Evolutionary conservation across 805 yeast genomes (phyloP).

Genomic region (Myxozyma lipomycoides): DNA sequence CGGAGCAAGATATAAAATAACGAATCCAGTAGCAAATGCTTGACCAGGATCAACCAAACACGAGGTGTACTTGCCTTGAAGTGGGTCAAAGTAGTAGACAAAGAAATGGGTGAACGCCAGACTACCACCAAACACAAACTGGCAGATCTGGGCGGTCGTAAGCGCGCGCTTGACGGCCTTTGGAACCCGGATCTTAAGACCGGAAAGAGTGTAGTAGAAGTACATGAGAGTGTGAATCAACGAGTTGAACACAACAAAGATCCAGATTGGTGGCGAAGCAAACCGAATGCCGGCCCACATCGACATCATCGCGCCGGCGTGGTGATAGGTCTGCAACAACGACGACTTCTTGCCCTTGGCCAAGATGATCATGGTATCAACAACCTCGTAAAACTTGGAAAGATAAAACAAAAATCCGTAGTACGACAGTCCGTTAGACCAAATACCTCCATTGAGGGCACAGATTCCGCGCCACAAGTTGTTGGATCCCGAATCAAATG

Average conservation of each 20-base stretch:
- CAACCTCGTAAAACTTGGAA: conserved; percentile 66
- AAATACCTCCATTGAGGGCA: conserved; percentile 56
- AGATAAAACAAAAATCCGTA: conserved; percentile 66
- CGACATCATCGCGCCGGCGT: conserved; percentile 74
- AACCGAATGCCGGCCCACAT: conserved; percentile 77
- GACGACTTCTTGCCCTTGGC: conserved; percentile 65
- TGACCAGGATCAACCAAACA: conserved; percentile 59
- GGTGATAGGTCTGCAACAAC: conserved; percentile 68
- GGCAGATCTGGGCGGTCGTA: conserved; percentile 65
- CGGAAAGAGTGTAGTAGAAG: conserved; percentile 59
- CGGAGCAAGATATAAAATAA: conserved; percentile 63
- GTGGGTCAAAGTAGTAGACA: conserved; percentile 53
- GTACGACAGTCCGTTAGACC: conserved; percentile 51
- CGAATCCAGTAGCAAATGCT: conserved; percentile 58
- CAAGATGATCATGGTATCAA: conserved; percentile 64
- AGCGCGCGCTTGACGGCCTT: conserved; percentile 52
- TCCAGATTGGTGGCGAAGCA: conserved; percentile 74
- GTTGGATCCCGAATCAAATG: conserved; percentile 38
- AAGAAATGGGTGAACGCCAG: conserved; percentile 63
- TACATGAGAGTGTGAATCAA: conserved; percentile 73
- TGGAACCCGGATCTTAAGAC: conserved; percentile 58
- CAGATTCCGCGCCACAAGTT: conserved; percentile 59
- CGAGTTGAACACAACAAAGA: conserved; percentile 75
- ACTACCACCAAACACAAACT: conserved; percentile 65
- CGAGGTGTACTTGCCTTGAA: conserved; percentile 41